Percentiles rank a stretch among this genome's conserved stretches.
Evolutionary conservation across 208 protist species (phyloP).

Genomic region (Porcisia deanei): DNA sequence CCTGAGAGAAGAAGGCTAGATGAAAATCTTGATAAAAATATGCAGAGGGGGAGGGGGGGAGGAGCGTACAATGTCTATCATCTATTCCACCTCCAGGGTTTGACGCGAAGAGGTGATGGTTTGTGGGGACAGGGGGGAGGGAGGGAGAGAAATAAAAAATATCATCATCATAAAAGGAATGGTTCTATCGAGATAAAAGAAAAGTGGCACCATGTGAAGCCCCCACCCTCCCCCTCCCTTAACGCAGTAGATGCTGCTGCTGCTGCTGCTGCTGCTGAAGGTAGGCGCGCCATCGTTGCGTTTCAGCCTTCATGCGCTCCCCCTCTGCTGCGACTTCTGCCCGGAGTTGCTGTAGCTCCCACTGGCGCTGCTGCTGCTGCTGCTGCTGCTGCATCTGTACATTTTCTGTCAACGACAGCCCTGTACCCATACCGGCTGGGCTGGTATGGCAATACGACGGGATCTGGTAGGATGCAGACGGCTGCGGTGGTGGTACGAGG

Average conservation of each 20-base stretch:
- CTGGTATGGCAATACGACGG: not conserved
- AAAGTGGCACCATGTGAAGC: not conserved
- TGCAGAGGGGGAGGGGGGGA: not conserved
- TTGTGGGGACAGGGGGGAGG: not conserved
- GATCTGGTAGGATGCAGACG: not conserved
- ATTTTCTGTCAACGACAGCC: not conserved
- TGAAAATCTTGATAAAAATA: not conserved
- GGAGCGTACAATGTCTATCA: not conserved
- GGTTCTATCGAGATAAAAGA: too few species aligned
- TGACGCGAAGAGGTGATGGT: not conserved
- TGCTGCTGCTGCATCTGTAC: constrained; percentile 4
- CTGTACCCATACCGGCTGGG: not conserved
- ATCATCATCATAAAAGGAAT: not conserved
- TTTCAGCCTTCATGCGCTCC: constrained; percentile 44
- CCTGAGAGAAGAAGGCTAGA: too few species aligned
- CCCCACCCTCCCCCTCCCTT: not conserved
- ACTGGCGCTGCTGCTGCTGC: constrained; percentile 22
- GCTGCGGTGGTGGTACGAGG: not conserved
- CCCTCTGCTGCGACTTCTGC: constrained; percentile 58
- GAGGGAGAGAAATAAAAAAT: not conserved
- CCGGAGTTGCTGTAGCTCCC: constrained; percentile 40
- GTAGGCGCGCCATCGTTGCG: constrained; percentile 52
- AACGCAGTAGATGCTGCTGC: not conserved
- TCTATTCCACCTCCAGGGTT: not conserved
- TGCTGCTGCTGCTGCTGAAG: constrained; percentile 28